Base-by-base conservation (phyloP, 164 flowering plant genomes). In the Platanus orientalis region DNA sequence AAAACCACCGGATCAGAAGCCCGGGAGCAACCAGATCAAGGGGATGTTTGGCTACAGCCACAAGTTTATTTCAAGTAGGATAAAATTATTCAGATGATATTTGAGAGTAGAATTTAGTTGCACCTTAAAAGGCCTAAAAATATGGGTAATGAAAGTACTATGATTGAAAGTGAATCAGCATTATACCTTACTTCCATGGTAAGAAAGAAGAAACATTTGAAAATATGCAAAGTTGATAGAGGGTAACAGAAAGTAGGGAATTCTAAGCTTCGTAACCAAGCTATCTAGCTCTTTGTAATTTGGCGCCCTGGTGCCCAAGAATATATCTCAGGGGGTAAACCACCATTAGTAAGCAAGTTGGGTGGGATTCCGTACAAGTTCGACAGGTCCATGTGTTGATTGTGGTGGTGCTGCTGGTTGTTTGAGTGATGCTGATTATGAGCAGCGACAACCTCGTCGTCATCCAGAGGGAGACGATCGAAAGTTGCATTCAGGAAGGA, bases 401-500 rank as follows among this genome's bases (percentile, higher is more conserved):
- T 17, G 56, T 69, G 76, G 62, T 58, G 72, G 36, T 70, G 74
- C 57, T 74, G 72, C 19, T 54, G 69, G 20, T 72, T 64, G 58
- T 74, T 77, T 30, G 71, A 82, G 74, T 78, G 75, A 48, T 79
- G 79, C 50, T 78, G 87, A 54, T 73, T 76, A 57, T 81, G 80
- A 44, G 73, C 45, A 3, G 75, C 75, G 1, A 57, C 54, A 25
- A 63, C 70, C 13, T 75, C 84, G 42, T 82, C 88, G 0, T 85
- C 88, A 7, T 83, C 90, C 40, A 85, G 26, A 1, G 95, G 95
- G 67, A 88, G 79, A 3, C 91, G 88, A 66, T 90, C 95, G 32
- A 88, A 86, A 2, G 93, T 78, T 0, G 93, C 93, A 55, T 85
- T 85, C 84, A 85, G 79, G 81, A 91, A 91, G 0, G 97, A 81